Conservation (phyloP, 1,284 basidiomycete genomes). For the Leccinum fuscescens region DNA sequence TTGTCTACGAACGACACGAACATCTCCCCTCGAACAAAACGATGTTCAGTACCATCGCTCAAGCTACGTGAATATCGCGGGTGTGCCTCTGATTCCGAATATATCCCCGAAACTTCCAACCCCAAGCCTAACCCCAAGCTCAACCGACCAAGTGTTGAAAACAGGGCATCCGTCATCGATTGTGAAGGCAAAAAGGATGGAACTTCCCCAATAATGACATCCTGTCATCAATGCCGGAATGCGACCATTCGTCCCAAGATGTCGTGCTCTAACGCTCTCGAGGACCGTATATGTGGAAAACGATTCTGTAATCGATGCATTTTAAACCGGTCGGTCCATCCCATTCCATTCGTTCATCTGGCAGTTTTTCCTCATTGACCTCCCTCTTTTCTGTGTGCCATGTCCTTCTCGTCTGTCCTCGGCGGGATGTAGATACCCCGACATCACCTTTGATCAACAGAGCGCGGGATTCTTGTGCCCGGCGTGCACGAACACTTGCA, state of each 20-base stretch:
- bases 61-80: slow-evolving; percentile 15
- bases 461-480: slow-evolving; percentile 31
- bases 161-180: not conserved
- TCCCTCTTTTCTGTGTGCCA: not conserved
- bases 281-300: slow-evolving; percentile 23
- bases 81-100: slow-evolving; percentile 18
- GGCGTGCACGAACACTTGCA: slow-evolving; percentile 31
- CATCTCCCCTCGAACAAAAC: slow-evolving; percentile 1
- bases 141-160: slow-evolving; percentile 3
- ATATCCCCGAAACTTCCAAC: slow-evolving; percentile 11
- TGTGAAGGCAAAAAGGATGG: not conserved
- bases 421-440: slow-evolving; percentile 25
- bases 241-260: slow-evolving; percentile 27
- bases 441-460: slow-evolving; percentile 28
- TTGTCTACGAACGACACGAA: not conserved
- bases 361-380: slow-evolving; percentile 10
- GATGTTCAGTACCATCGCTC: slow-evolving; percentile 16
- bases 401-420: not conserved
- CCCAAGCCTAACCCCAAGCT: slow-evolving; percentile 2
- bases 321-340: slow-evolving; percentile 24
- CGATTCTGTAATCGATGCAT: slow-evolving; percentile 32
- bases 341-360: not conserved
- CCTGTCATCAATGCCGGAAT: slow-evolving; percentile 29
- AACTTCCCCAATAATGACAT: slow-evolving; percentile 10
- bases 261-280: slow-evolving; percentile 25